Evolutionary conservation across 2,329 filamentous ascomycete genomes (phyloP), one percentile per base, ranked within the genome.

Genomic region (Penicillium brevicompactum): DNA sequence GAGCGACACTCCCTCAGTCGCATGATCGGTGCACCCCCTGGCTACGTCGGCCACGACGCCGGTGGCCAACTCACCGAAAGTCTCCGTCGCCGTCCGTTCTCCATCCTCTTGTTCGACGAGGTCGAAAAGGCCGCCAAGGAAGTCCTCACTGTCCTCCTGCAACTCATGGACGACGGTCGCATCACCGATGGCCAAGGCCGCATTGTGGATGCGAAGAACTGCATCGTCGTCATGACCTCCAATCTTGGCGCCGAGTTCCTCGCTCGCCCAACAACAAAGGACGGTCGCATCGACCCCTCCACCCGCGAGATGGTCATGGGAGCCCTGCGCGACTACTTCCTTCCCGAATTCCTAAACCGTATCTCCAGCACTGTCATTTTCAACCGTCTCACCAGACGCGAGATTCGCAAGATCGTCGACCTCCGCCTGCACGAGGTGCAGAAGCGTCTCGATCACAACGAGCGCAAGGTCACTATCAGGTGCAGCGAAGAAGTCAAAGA

Each of bases 71-170:
- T 99, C 51, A 99, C 94, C 0, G 94, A 99, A 78, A 90, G 90
- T 24, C 87, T 99, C 18, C 91, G 94, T 41, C 90, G 94, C 57
- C 91, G 92, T 67, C 94, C 94, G 1, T 99, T 99, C 84, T 97
- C 94, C 1, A 99, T 99, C 70, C 82, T 99, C 2, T 85, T 99
- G 8, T 99, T 99, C 66, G 94, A 99, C 67, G 94, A 99, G 76
- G 91, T 97, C 14, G 94, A 99, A 78, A 99, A 99, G 81, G 93
- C 94, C 1, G 94, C 94, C 59, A 99, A 99, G 80, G 94, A 99
- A 78, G 86, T 99, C 1, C 81, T 99, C 42, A 99, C 94, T 1
- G 94, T 99, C 14, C 86, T 99, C 37, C 85, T 99, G n/a, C 94
- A 99, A 76, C 91, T 99, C 69, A 97, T 99, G 92, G 94, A 99